Base-by-base conservation (phyloP, 352 stramenopile genomes). In the Albugo laibachii region DNA sequence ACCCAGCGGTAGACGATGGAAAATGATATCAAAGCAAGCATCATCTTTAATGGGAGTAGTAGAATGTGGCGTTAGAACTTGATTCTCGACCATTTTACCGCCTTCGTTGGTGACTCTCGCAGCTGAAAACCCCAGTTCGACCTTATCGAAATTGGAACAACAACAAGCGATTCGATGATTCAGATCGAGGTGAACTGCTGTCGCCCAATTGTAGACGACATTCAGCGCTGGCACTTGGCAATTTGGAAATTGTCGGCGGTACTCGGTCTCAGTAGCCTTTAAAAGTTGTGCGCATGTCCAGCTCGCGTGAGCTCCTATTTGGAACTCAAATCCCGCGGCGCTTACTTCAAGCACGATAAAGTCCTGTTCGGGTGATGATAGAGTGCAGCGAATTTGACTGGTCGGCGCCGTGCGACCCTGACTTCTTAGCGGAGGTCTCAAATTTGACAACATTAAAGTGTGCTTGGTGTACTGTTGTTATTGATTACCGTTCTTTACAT, bases 1-100 rank as follows among this genome's bases (percentile, higher is more conserved):
- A 8, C 79, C 79, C 15, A 92, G 62, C 37, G 79, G 79, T 13
- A 89, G 66, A 27, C 73, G 78, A 58, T 92, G 76, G 52, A 92
- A 92, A 35, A 85, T 49, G 45, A 92, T 61, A 18, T 61, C 60
- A 48, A 92, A 89, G 48, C 83, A 31, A 31, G 24, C 24, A 8
- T 31, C 8, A 31, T 31, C 24, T 31, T 31, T 8, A 8, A 31
- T 31, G 24, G 3, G 24, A 3, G 3, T 3, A 31, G 73, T 47
- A 67, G 62, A 0, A 13, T 3, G 42, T 31, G 14, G 59, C 58
- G 31, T 10, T 38, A 14, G 15, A 19, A 13, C 13, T 6, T n/a
- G 46, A 38, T 3, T 31, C 36, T 53, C 10, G 51, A 24, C 16
- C 43, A 46, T 18, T 44, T 45, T 27, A 57, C 36, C 2, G 48